Evolutionary conservation across 495 filamentous ascomycete genomes (phyloP), one percentile per base, ranked within the genome.

Genomic region (Hypoxylon fuscum): DNA sequence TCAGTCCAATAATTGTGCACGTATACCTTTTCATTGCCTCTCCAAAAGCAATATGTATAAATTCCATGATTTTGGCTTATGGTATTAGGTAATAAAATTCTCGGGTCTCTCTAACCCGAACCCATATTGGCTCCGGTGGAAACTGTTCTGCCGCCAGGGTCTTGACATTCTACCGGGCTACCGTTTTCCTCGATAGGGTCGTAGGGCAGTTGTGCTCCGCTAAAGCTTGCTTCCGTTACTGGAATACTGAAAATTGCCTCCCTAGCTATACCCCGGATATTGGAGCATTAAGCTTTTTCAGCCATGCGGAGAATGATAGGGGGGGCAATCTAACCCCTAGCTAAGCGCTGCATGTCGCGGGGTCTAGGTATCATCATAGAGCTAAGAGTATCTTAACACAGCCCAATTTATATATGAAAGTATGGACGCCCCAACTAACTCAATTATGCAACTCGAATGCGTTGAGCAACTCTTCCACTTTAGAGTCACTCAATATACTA

Each of bases 51-150:
- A n/a, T n/a, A n/a, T n/a, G n/a, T n/a, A n/a, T n/a, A n/a, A n/a
- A n/a, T n/a, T n/a, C n/a, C n/a, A n/a, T n/a, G n/a, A n/a, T n/a
- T n/a, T n/a, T n/a, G n/a, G n/a, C n/a, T n/a, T n/a, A n/a, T n/a
- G n/a, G n/a, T n/a, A n/a, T n/a, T n/a, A n/a, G n/a, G n/a, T n/a
- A n/a, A n/a, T n/a, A n/a, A n/a, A n/a, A 10, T 10, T 41, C n/a
- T 64, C 60, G 60, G 60, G 18, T 15, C 6, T 22, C 14, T 48
- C 18, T 64, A 54, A 8, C 41, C 60, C 60, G 60, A 58, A 37
- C 0, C 12, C 5, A 48, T 22, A 58, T 47, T 53, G 15, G 7
- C 11, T 53, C 60, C 54, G 54, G 53, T 53, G 47, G 54, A 54
- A 37, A 22, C 5, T 27, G 40, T 58, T 53, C 48, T 57, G 53